A percentile compares a stretch with the other conserved stretches of the same genome.
Evolutionary conservation across 2,329 filamentous ascomycete genomes (phyloP).

Genomic region (Tolypocladium nubicola): DNA sequence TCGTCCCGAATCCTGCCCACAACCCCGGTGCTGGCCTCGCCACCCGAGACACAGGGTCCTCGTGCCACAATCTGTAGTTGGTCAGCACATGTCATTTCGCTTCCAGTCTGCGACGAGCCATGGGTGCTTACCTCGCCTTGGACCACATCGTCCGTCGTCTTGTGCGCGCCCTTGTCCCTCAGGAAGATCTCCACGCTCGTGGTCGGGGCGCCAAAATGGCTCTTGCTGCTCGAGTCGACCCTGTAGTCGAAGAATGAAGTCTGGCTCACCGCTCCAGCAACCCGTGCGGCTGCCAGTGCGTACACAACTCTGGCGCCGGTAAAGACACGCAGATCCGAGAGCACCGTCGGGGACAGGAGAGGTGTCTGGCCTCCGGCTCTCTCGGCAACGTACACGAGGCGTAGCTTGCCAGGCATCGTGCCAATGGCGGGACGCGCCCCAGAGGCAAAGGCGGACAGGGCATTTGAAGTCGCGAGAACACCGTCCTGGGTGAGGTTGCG

Average conservation of each 20-base stretch:
- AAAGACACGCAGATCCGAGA: constrained; percentile 76
- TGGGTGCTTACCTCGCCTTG: constrained; percentile 50
- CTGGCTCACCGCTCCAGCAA: constrained; percentile 86
- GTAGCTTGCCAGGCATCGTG: constrained; percentile 59
- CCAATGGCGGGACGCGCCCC: constrained; percentile 50
- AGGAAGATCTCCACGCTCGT: constrained; percentile 72
- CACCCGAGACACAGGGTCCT: constrained; percentile 64
- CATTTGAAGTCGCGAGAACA: constrained; percentile 51
- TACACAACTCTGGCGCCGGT: constrained; percentile 74
- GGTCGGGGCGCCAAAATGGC: constrained; percentile 74
- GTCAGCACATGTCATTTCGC: background rate
- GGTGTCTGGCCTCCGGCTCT: constrained; percentile 52
- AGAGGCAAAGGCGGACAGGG: constrained; percentile 40
- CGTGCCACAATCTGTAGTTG: constrained; percentile 52
- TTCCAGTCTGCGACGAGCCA: constrained; percentile 1
- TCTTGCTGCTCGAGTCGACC: constrained; percentile 26
- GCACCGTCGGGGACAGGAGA: constrained; percentile 53
- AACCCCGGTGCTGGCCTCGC: constrained; percentile 52
- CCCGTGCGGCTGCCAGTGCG: constrained; percentile 67
- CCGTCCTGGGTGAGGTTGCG: constrained; percentile 60
- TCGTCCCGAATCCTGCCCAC: constrained; percentile 58
- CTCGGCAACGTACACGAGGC: constrained; percentile 72
- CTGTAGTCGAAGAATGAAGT: constrained; percentile 85
- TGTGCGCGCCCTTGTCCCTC: constrained; percentile 47
- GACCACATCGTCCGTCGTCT: constrained; percentile 51